These are phyloP conservation scores for Neurospora sp. DNA, from an alignment of 495 filamentous ascomycete genomes.

Conservation along the genomic window DNA sequence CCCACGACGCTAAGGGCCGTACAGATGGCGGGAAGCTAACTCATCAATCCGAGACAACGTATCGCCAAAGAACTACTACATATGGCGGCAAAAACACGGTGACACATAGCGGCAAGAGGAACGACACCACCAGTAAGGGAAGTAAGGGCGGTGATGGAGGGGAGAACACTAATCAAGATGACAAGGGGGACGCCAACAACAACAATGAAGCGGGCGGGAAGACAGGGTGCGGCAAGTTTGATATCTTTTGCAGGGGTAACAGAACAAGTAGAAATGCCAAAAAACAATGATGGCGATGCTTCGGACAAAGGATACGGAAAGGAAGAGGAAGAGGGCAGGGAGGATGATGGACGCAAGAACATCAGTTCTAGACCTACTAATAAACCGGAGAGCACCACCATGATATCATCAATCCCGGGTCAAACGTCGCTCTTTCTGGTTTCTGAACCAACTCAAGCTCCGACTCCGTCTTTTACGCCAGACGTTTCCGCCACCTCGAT, in stretches of 20 bases:
- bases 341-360: constrained; percentile 4
- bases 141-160: constrained; percentile 3
- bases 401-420: constrained; percentile 1
- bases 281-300: constrained; percentile 4
- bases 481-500: not conserved
- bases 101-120: not conserved
- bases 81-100: not conserved
- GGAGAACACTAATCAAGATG: constrained; percentile 2
- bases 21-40: not conserved
- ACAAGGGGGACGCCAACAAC: not conserved
- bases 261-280: constrained; percentile 7
- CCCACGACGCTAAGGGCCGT: not conserved
- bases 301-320: constrained; percentile 4
- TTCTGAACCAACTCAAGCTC: not conserved
- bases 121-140: not conserved
- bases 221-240: not conserved
- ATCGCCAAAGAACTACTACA: not conserved
- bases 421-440: not conserved
- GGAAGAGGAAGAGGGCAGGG: constrained; percentile 3
- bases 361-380: not conserved
- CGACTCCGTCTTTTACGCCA: not conserved
- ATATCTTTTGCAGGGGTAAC: constrained; percentile 6
- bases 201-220: constrained; percentile 10
- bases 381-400: not conserved
- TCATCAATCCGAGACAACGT: not conserved